A percentile compares a stretch with the other conserved stretches of the same genome.
phyloP scores from a whole-genome alignment of 73 alveolate species.

The Paramecium octaurelia region DNA sequence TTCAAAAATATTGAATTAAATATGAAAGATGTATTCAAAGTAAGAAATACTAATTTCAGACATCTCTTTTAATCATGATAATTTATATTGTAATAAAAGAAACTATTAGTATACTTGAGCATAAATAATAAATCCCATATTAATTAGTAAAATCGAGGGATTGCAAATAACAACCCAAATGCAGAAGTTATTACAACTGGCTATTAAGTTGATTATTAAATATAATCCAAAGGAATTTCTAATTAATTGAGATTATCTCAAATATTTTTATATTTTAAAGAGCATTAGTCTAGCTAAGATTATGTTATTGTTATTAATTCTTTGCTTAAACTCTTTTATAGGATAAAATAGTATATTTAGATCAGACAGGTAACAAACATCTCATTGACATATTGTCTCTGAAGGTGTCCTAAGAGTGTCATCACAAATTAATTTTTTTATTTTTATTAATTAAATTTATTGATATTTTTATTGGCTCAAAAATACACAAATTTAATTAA shows the following conservation, averaged over 20 bases:
- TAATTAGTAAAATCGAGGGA: conserved; percentile 58
- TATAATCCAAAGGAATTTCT: neutral
- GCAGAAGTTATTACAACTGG: neutral
- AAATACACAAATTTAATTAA: neutral
- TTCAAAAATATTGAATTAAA: too few species aligned
- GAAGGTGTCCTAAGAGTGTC: conserved; percentile 54
- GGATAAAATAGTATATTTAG: neutral
- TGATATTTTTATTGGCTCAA: neutral
- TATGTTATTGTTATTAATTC: neutral
- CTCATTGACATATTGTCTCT: neutral
- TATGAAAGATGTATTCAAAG: too few species aligned
- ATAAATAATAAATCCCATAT: conserved; percentile 47
- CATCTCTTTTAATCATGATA: neutral
- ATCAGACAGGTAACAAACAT: conserved; percentile 26
- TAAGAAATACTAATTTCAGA: too few species aligned
- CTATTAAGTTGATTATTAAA: neutral
- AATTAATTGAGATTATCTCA: neutral
- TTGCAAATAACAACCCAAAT: conserved; percentile 49
- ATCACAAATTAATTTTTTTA: conserved; percentile 18
- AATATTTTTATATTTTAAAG: neutral
- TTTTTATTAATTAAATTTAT: neutral
- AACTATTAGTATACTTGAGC: too few species aligned
- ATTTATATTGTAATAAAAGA: conserved; percentile 53
- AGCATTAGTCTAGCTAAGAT: neutral
- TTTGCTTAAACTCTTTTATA: neutral